Conservation (phyloP, 116 monocot species). For the Zostera marina region DNA sequence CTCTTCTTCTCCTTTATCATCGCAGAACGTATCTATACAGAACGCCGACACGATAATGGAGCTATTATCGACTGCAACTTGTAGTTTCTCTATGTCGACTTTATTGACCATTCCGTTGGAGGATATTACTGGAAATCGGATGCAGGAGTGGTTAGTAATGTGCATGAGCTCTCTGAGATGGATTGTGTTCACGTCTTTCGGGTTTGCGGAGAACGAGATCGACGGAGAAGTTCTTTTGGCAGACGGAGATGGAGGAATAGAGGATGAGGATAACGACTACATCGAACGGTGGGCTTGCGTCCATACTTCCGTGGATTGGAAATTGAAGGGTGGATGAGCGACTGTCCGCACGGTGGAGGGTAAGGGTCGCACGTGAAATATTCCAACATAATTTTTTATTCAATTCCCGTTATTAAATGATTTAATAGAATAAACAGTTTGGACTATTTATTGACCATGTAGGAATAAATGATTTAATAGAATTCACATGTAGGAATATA, state of each 20-base stretch:
- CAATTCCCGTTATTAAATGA: too few species aligned
- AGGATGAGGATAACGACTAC: not conserved
- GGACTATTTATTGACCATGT: too few species aligned
- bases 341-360: too few species aligned
- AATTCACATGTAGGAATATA: too few species aligned
- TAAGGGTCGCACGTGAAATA: too few species aligned
- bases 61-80: slow-evolving; percentile 42
- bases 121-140: slow-evolving; percentile 36
- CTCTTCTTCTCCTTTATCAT: not conserved
- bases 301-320: too few species aligned
- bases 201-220: slow-evolving; percentile 49
- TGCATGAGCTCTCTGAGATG: slow-evolving; percentile 47
- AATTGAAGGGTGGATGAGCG: too few species aligned
- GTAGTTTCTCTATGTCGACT: slow-evolving; percentile 40
- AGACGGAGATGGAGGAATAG: not conserved
- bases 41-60: slow-evolving; percentile 60
- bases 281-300: too few species aligned
- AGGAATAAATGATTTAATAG: too few species aligned
- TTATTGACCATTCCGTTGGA: slow-evolving; percentile 29
- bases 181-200: slow-evolving; percentile 30
- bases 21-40: slow-evolving; percentile 12
- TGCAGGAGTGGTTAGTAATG: slow-evolving; percentile 39
- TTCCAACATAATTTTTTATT: too few species aligned
- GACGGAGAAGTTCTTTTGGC: slow-evolving; percentile 17
- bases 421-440: too few species aligned